phyloP scores from a whole-genome alignment of 345 rosid genomes.

The Brassica carinata region DNA sequence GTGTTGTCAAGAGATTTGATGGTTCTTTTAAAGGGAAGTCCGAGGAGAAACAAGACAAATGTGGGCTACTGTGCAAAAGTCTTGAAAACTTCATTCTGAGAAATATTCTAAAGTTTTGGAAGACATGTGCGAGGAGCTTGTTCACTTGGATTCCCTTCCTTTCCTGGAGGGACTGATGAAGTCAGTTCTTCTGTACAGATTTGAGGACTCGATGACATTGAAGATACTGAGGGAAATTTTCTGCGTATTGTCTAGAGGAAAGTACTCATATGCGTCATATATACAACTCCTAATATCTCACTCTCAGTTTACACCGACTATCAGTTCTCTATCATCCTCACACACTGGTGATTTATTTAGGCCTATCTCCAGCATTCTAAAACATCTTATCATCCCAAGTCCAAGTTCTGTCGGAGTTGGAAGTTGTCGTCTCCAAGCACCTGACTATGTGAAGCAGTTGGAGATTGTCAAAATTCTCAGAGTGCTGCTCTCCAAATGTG shows the following conservation, averaged over 20 bases:
- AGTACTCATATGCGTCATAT: slow-evolving; percentile 52
- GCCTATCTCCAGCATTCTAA: slow-evolving; percentile 78
- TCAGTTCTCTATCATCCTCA: slow-evolving; percentile 50
- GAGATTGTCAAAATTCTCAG: slow-evolving; percentile 77
- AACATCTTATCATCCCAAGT: slow-evolving; percentile 48
- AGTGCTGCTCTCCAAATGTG: slow-evolving; percentile 54
- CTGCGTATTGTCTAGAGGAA: slow-evolving; percentile 54
- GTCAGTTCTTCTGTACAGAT: slow-evolving; percentile 70
- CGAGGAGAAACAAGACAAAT: slow-evolving; percentile 35
- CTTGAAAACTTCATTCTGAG: slow-evolving; percentile 73
- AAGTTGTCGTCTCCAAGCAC: slow-evolving; percentile 39
- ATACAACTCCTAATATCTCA: slow-evolving; percentile 75
- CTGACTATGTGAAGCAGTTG: slow-evolving; percentile 47
- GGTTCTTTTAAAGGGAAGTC: slow-evolving; percentile 37
- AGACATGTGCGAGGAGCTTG: slow-evolving; percentile 56
- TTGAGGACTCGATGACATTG: slow-evolving; percentile 70
- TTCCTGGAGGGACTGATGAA: slow-evolving; percentile 70
- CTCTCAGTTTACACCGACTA: slow-evolving; percentile 71
- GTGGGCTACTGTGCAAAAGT: slow-evolving; percentile 54
- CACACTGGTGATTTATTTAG: slow-evolving; percentile 58
- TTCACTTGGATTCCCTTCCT: slow-evolving; percentile 58
- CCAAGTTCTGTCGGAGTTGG: slow-evolving; percentile 30
- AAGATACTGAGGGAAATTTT: slow-evolving; percentile 56
- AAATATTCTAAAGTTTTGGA: slow-evolving; percentile 53
- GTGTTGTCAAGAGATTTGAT: slow-evolving; percentile 56